A percentile compares a stretch with the other conserved stretches of the same genome.
These are phyloP conservation scores for Phanerochaete sordida DNA, from an alignment of 768 basidiomycete genomes.

Conservation along the genomic window DNA sequence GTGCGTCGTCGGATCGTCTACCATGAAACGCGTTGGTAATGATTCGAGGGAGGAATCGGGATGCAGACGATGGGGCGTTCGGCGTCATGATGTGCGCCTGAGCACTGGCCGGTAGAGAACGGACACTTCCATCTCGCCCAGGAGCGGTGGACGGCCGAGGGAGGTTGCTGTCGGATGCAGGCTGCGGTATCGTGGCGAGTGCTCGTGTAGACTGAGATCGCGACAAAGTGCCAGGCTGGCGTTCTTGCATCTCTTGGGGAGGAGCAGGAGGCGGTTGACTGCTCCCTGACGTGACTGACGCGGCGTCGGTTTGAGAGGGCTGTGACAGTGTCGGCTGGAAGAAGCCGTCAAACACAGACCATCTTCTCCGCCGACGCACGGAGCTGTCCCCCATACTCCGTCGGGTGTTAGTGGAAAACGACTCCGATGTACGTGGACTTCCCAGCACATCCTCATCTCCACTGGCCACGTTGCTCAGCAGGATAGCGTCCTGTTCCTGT, in stretches of 20 bases:
- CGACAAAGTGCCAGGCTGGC: constrained; percentile 13
- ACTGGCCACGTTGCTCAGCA: constrained; percentile 39
- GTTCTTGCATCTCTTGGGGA: constrained; percentile 14
- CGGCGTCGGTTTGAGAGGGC: constrained; percentile 10
- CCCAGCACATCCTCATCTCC: constrained; percentile 41
- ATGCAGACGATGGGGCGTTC: constrained; percentile 25
- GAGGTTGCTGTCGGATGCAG: constrained; percentile 8
- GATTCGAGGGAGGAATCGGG: constrained; percentile 68
- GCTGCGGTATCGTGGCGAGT: constrained; percentile 10
- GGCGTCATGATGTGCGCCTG: neutral
- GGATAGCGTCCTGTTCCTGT: constrained; percentile 64
- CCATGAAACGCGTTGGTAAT: constrained; percentile 59
- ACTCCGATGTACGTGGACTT: constrained; percentile 47
- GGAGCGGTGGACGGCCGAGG: constrained; percentile 35
- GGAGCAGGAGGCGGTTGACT: constrained; percentile 1
- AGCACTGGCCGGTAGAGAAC: neutral
- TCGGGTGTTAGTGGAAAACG: constrained; percentile 21
- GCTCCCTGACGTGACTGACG: constrained; percentile 15
- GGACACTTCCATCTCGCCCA: constrained; percentile 8
- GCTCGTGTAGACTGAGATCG: constrained; percentile 20
- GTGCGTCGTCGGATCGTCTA: constrained; percentile 58
- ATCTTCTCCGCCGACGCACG: constrained; percentile 54
- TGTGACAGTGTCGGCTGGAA: constrained; percentile 27
- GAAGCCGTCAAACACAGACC: constrained; percentile 64
- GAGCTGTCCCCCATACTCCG: constrained; percentile 30